Evolutionary conservation across 768 basidiomycete genomes (phyloP).

Genomic region (Tricholomella constricta): DNA sequence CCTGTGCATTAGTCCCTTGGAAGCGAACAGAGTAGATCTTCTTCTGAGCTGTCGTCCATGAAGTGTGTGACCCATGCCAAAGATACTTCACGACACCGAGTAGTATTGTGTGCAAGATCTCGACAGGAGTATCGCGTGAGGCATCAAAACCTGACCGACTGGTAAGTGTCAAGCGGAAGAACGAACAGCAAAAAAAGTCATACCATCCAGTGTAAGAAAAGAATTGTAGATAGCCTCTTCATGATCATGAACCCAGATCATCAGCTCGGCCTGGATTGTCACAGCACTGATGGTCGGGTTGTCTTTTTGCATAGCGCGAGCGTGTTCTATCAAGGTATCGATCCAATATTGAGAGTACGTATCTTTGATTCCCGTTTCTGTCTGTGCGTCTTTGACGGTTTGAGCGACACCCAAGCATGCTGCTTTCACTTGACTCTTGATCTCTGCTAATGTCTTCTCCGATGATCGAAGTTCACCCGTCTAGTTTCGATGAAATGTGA

Average conservation of each 20-base stretch:
- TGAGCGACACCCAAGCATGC: slow-evolving; percentile 17
- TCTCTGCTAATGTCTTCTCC: slow-evolving; percentile 16
- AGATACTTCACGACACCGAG: slow-evolving; percentile 46
- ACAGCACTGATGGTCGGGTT: neutral
- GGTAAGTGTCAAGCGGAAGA: neutral
- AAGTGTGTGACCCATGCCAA: slow-evolving; percentile 38
- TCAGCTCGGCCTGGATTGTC: slow-evolving; percentile 26
- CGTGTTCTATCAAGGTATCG: slow-evolving; percentile 27
- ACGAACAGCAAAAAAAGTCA: neutral
- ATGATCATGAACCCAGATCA: slow-evolving; percentile 29
- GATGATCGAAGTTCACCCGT: slow-evolving; percentile 24
- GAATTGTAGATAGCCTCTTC: slow-evolving; percentile 28
- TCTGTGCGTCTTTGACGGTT: slow-evolving; percentile 28
- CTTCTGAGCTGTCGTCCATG: slow-evolving; percentile 29
- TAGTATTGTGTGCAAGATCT: slow-evolving; percentile 46
- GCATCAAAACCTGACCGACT: slow-evolving; percentile 21
- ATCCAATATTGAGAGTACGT: slow-evolving; percentile 18
- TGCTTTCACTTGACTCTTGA: slow-evolving; percentile 31
- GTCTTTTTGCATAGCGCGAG: slow-evolving; percentile 15
- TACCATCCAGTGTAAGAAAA: slow-evolving; percentile 31
- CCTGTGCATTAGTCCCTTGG: slow-evolving; percentile 32
- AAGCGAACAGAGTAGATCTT: slow-evolving; percentile 29
- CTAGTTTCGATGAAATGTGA: slow-evolving; percentile 15
- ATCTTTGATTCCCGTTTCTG: slow-evolving; percentile 40
- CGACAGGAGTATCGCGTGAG: slow-evolving; percentile 31